A percentile compares a stretch with the other conserved stretches of the same genome.
Conservation (phyloP, 2,329 filamentous ascomycete species). For the Stemphylium vesicarium region DNA sequence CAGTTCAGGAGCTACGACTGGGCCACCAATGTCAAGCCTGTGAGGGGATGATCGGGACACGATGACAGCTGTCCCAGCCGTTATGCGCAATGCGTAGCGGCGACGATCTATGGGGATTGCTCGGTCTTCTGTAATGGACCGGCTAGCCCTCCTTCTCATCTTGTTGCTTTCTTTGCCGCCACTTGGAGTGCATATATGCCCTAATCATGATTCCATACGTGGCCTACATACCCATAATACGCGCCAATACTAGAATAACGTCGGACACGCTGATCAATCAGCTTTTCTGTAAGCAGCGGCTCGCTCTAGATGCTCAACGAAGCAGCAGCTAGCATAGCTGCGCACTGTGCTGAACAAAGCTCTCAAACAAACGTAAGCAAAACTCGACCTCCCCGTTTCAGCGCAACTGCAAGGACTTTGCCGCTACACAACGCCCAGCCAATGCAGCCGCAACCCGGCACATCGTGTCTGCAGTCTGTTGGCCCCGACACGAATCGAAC, state of each 20-base stretch:
- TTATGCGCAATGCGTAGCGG: not conserved
- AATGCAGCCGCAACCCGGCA: constrained; percentile 13
- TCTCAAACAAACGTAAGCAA: constrained; percentile 23
- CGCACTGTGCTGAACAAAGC: constrained; percentile 11
- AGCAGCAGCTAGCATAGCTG: not conserved
- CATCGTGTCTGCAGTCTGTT: constrained; percentile 10
- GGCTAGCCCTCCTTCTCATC: not conserved
- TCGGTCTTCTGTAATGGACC: not conserved
- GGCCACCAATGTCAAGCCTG: not conserved
- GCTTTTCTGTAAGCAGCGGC: not conserved
- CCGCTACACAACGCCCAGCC: constrained; percentile 16
- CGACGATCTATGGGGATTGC: not conserved
- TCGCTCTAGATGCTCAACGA: constrained; percentile 6
- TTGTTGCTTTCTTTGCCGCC: too few species aligned
- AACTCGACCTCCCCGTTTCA: constrained; percentile 12
- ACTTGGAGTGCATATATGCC: not conserved
- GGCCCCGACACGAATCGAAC: constrained; percentile 6
- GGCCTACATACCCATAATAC: not conserved
- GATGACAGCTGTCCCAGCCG: not conserved
- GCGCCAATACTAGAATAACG: not conserved
- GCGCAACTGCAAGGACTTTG: constrained; percentile 12
- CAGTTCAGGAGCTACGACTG: not conserved
- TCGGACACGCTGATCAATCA: constrained; percentile 1
- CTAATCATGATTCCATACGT: not conserved
- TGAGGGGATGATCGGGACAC: not conserved